These are phyloP conservation scores for Corynascus novoguineensis DNA, from an alignment of 495 filamentous ascomycete species.

Conservation along the genomic window DNA sequence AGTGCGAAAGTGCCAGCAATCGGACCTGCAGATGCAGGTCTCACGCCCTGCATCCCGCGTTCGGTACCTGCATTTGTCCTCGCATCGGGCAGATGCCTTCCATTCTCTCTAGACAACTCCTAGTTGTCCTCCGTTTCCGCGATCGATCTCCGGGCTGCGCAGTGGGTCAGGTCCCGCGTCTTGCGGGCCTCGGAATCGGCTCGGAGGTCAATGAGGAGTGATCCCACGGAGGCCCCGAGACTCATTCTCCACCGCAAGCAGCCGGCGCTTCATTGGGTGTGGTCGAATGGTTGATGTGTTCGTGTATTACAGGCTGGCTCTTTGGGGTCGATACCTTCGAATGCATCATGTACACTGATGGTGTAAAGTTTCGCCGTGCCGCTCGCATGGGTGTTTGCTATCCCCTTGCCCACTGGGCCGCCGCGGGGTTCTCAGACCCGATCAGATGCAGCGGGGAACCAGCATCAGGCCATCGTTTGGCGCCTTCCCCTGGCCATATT, in stretches of 20 bases:
- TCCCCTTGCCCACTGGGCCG: neutral
- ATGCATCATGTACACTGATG: too few species aligned
- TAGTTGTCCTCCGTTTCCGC: neutral
- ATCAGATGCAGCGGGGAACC: neutral
- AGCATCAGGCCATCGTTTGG: neutral
- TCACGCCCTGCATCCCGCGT: conserved; percentile 7
- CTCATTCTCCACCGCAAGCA: neutral
- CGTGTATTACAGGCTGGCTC: neutral
- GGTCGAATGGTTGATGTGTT: neutral
- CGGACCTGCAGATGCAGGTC: conserved; percentile 15
- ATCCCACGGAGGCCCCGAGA: neutral
- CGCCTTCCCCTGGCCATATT: neutral
- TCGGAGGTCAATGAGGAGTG: neutral
- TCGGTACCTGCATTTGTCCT: neutral
- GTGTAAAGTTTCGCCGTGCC: neutral
- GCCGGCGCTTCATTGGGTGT: neutral
- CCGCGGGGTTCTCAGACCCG: neutral
- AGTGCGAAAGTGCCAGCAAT: neutral
- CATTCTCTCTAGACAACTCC: neutral
- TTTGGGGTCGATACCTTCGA: neutral
- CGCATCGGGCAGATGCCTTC: neutral
- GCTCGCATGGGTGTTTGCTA: neutral
- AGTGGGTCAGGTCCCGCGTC: too few species aligned
- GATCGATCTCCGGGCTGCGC: too few species aligned
- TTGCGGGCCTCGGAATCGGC: neutral